Evolutionary conservation across 768 basidiomycete species (phyloP), one percentile per base, ranked within the genome.

Genomic region (Chalciporus chontae): DNA sequence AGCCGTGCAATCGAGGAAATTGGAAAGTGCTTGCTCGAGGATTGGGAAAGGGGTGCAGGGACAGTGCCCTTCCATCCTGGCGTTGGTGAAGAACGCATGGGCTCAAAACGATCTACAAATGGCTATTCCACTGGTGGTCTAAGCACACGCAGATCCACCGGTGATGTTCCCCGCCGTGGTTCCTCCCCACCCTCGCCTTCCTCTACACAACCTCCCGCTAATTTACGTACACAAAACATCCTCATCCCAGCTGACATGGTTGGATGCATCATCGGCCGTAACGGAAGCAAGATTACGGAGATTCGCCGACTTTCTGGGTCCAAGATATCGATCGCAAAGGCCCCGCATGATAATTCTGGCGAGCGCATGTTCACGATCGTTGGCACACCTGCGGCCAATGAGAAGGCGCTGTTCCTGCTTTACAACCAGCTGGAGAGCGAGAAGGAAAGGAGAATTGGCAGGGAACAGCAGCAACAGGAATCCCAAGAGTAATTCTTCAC

Each of bases 201-300:
- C 29, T 74, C 81, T 45, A 66, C 77, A 54, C 82, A 78, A 58
- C 79, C 78, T 24, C 74, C 81, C 27, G 78, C 89, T 42, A 94
- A 94, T 69, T 78, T 98, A 57, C 88, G 94, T 56, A 98, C 96
- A 9, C 96, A 99, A 73, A 97, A 95, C 71, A 98, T 99, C 60
- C 95, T 96, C 60, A 98, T 99, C 63, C 96, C 96, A 32, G 90
- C 90, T 56, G 96, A 99, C 74, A 99, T 99, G 96, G 96, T 99
- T 55, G 94, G 86, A 51, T 91, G 89, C 66, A 90, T 89, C 73
- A 98, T 97, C 62, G 95, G 95, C 52, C 90, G 94, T 56, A 91
- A 87, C 68, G 95, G 95, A 26, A 89, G 91, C 58, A 98, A 98
- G 79, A 99, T 99, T 62, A 98, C 95, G 45, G 96, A 99, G 71